Evolutionary conservation across 2,329 filamentous ascomycete genomes (phyloP), one percentile per base, ranked within the genome.

Genomic region (Colletotrichum cuscutae): DNA sequence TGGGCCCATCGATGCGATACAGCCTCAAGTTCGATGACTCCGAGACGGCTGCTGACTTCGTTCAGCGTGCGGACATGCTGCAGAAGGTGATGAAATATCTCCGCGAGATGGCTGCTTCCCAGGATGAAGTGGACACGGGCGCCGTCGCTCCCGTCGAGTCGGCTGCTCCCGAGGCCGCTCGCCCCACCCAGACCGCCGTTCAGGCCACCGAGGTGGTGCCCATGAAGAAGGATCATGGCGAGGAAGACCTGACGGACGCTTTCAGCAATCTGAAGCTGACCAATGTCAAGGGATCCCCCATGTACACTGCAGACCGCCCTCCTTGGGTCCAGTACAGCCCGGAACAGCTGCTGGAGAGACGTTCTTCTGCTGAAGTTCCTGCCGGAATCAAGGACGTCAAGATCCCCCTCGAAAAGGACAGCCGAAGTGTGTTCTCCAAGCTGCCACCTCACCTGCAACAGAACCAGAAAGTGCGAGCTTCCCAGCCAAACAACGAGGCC

Each of bases 371-470:
- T 12, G 56, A 57, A 42, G 49, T 52, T 28, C 71, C 71, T 37
- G 19, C 9, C 15, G 71, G 71, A n/a, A 65, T 71, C 22, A 32
- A 35, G 11, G 56, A 73, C 22, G 49, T 65, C 46, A 61, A 73
- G 32, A 61, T 73, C 19, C 71, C 71, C 6, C 26, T 60, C 1
- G 28, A 19, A 42, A 42, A 42, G 5, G 37, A 42, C 6, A 42
- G 37, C 37, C 37, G 37, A 42, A 42, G 8, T 49, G 42, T 7
- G 19, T 9, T 11, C 42, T 19, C 13, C 1, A 15, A 19, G 3
- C 42, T 49, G 7, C 32, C 8, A 13, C n/a, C 12, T 22, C 11
- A 32, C 15, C 9, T 56, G 26, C 53, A 63, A n/a, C n/a, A 7
- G n/a, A 26, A 63, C 19, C 4, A 11, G 7, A 35, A 46, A 13